A percentile compares a stretch with the other conserved stretches of the same genome.
Evolutionary conservation across 2,329 filamentous ascomycete species (phyloP).

Genomic region (Neocucurbitaria cava): DNA sequence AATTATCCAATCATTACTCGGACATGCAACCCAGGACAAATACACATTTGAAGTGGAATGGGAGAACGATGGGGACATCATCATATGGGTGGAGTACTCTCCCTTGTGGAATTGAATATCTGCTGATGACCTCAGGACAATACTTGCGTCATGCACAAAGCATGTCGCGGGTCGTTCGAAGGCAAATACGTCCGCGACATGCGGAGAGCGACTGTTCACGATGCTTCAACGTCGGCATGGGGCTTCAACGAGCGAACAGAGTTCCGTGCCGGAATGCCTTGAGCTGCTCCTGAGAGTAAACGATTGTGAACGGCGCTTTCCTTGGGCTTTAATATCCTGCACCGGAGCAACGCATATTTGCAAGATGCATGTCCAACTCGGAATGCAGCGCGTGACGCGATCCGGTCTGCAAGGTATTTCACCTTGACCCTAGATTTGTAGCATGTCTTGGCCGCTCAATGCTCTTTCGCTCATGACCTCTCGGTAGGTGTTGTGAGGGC

Average conservation of each 20-base stretch:
- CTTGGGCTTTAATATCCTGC: not conserved
- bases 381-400: not conserved
- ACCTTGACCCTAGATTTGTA: not conserved
- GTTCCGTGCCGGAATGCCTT: conserved; percentile 15
- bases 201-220: conserved; percentile 64
- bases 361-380: not conserved
- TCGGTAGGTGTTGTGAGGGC: not conserved
- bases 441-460: not conserved
- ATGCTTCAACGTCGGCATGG: conserved; percentile 51
- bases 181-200: conserved; percentile 61
- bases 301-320: not conserved
- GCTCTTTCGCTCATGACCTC: not conserved
- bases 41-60: conserved; percentile 53
- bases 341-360: not conserved
- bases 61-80: conserved; percentile 57
- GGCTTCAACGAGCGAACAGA: conserved; percentile 46
- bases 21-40: conserved; percentile 57
- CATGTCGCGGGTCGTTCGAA: conserved; percentile 56
- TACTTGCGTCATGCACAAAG: conserved; percentile 63
- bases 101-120: not conserved
- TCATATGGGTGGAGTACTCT: conserved; percentile 55
- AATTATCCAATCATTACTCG: conserved; percentile 46
- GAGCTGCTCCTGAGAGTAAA: not conserved
- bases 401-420: not conserved
- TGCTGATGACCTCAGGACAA: conserved; percentile 54